phyloP scores from a whole-genome alignment of 75 land plant species.

The Sequoiadendron giganteum region DNA sequence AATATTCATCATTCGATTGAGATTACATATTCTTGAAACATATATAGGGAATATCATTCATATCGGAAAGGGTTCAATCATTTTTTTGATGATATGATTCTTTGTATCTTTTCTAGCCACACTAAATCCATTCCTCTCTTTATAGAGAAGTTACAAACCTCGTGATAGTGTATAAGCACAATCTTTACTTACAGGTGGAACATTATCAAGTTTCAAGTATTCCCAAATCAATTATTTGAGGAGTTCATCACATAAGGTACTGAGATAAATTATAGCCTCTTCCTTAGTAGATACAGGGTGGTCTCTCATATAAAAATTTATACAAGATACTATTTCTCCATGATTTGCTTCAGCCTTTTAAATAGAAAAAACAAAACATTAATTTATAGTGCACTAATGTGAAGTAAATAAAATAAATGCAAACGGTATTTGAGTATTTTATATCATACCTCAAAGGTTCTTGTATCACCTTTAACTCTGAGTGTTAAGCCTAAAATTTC shows the following conservation, averaged over 20 bases:
- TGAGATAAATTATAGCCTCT: neutral
- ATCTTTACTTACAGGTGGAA: neutral
- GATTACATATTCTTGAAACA: no score
- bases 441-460: neutral
- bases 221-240: neutral
- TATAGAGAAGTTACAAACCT: neutral
- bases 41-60: neutral
- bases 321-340: neutral
- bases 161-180: neutral
- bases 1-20: no score
- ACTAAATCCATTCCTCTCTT: neutral
- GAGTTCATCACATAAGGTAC: neutral
- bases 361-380: neutral
- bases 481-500: neutral
- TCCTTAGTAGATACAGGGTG: neutral
- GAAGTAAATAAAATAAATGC: no score
- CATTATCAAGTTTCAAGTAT: neutral
- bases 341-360: neutral
- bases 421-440: no score
- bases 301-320: neutral
- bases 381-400: no score
- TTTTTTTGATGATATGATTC: neutral
- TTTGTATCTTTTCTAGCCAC: neutral
- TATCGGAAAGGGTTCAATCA: neutral
- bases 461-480: neutral